Base-by-base conservation (phyloP, 2,329 filamentous ascomycete species). In the Alternaria brassicae region DNA sequence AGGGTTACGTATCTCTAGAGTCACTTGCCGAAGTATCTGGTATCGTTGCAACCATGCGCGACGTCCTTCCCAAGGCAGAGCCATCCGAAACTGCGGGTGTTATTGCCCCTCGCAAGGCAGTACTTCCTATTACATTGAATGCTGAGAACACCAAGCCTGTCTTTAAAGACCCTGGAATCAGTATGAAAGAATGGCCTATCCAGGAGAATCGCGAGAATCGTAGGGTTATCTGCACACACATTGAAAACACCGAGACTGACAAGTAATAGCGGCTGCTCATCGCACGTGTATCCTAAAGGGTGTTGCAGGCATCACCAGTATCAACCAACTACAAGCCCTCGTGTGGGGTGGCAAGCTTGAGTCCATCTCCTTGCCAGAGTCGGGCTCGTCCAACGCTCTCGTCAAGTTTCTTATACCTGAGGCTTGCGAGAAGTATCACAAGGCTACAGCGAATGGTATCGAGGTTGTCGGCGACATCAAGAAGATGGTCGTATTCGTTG, bases 291-390 rank as follows among this genome's bases (percentile, higher is more conserved):
- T 72, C 1, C 63, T 77, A 5, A 74, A 71, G 45, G 68, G 70
- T 1, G 60, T 77, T 17, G 51, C 62, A 2, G 58, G 58, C 1
- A 10, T 71, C 15, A 66, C 60, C 17, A 72, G 54, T 41, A 61
- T 77, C 53, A 67, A 73, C 48, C 39, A 73, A 30, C 53, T 78
- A 4, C 75, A 78, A 54, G 66, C 72, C 37, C 61, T 78, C 5
- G 73, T 79, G 6, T 79, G 77, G 77, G 76, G 76, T 32, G 77
- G 77, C 28, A 66, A 61, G 17, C 53, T 79, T 13, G 75, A 79
- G 56, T 67, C 65, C 3, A 64, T 79, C 5, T 57, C 58, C 1
- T 65, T 75, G 51, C 70, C 68, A 32, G 64, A 65, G 3, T 34
- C 69, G 0, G 72, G 70, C 8, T 68, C 69, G 6, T 53, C 53